Percentiles rank a stretch among this genome's conserved stretches.
Conservation (phyloP, 1,284 basidiomycete genomes). For the Microbotryum silenes-acaulis region DNA sequence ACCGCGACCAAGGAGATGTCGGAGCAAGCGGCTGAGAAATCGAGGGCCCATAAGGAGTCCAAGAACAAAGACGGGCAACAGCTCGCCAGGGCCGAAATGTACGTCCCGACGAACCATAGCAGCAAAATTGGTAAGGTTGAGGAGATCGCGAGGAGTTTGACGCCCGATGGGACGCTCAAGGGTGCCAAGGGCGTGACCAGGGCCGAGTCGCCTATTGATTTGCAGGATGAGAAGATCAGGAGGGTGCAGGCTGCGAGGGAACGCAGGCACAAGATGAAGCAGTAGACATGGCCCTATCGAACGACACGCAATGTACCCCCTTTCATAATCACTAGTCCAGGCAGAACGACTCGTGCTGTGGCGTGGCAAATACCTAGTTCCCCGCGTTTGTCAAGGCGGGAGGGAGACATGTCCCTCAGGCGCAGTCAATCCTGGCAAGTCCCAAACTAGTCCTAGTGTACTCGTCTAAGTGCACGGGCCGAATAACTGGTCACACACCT, state of each 20-base stretch:
- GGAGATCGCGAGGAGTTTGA: neutral
- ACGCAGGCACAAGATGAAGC: neutral
- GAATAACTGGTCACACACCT: too few species aligned
- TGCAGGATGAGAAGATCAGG: slow-evolving; percentile 1
- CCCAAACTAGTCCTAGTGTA: too few species aligned
- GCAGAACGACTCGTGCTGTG: too few species aligned
- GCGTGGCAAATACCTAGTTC: too few species aligned
- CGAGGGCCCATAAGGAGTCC: slow-evolving; percentile 11
- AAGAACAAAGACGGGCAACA: neutral
- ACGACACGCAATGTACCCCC: neutral
- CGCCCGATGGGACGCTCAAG: neutral
- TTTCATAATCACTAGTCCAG: too few species aligned
- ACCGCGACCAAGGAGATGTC: slow-evolving; percentile 14
- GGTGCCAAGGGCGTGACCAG: neutral
- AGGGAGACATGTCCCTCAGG: too few species aligned
- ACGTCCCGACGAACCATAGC: neutral
- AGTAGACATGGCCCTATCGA: neutral
- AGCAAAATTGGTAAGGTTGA: neutral
- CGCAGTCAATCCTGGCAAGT: too few species aligned
- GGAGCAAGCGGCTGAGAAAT: slow-evolving; percentile 14
- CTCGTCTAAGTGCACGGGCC: too few species aligned
- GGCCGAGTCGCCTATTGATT: neutral
- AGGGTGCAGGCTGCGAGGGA: neutral
- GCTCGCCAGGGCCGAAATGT: neutral
- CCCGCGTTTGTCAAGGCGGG: too few species aligned